Conservation (phyloP, 306 rosid species). For the Dalbergia cochinchinensis region DNA sequence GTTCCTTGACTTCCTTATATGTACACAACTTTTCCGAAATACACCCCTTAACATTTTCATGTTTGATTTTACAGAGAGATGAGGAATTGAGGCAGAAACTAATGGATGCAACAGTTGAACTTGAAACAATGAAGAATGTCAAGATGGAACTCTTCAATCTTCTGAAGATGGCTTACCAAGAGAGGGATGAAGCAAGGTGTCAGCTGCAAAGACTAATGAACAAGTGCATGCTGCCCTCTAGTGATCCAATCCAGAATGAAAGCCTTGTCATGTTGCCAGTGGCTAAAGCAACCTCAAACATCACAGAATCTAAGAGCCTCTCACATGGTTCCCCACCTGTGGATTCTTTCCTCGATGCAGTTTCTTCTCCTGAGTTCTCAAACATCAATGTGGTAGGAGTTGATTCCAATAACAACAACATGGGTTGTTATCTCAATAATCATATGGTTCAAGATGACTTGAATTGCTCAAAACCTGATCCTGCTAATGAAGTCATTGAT, state of each 20-base stretch:
- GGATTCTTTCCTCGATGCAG: slow-evolving; percentile 71
- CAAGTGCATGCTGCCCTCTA: slow-evolving; percentile 42
- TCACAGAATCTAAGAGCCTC: slow-evolving; percentile 65
- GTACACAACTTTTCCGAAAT: neutral
- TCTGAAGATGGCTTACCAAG: slow-evolving; percentile 62
- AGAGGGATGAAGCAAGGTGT: slow-evolving; percentile 78
- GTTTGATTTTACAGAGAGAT: slow-evolving; percentile 55
- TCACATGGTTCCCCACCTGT: slow-evolving; percentile 78
- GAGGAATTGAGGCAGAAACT: slow-evolving; percentile 72
- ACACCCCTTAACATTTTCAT: neutral
- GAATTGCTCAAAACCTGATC: slow-evolving; percentile 51
- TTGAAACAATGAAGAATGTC: slow-evolving; percentile 55
- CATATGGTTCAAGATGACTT: slow-evolving; percentile 43
- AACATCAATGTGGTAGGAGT: slow-evolving; percentile 52
- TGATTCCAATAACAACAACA: slow-evolving; percentile 47
- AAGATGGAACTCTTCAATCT: slow-evolving; percentile 49
- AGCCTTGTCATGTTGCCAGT: slow-evolving; percentile 51
- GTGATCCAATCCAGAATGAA: slow-evolving; percentile 45
- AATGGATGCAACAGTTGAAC: slow-evolving; percentile 54
- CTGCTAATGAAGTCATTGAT: slow-evolving; percentile 57
- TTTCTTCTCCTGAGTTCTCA: slow-evolving; percentile 79
- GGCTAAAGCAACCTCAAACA: slow-evolving; percentile 66
- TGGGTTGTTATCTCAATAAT: slow-evolving; percentile 47
- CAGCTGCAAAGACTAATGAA: slow-evolving; percentile 58
- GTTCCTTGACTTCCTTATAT: neutral